phyloP scores from a whole-genome alignment of 1,284 basidiomycete species.

The Rhizoctonia solani region DNA sequence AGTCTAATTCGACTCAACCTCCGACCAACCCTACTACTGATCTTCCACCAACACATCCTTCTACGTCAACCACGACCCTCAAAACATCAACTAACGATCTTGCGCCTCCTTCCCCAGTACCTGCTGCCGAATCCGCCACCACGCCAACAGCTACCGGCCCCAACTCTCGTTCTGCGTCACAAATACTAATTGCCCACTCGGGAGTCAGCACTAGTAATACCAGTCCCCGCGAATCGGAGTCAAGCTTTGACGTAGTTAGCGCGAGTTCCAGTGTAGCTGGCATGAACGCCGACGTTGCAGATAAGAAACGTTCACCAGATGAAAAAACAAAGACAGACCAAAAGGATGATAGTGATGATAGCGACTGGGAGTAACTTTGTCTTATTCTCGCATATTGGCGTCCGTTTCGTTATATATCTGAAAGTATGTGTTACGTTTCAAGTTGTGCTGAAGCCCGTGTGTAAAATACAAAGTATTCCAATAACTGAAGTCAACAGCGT shows the following conservation, averaged over 20 bases:
- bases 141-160: conserved; percentile 22
- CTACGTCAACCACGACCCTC: conserved; percentile 21
- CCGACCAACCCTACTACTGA: conserved; percentile 51
- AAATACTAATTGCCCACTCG: conserved; percentile 17
- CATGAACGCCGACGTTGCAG: not conserved
- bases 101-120: conserved; percentile 1
- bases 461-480: not conserved
- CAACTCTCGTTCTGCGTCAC: conserved; percentile 13
- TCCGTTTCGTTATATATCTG: not conserved
- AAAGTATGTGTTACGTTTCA: not conserved
- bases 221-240: conserved; percentile 37
- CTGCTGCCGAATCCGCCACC: conserved; percentile 10
- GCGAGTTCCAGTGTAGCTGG: conserved; percentile 26
- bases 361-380: conserved; percentile 24
- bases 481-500: too few relatives aligned
- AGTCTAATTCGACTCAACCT: conserved; percentile 62
- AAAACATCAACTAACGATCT: conserved; percentile 14
- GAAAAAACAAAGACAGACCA: conserved; percentile 17
- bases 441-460: too few relatives aligned
- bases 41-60: conserved; percentile 26
- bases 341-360: conserved; percentile 32
- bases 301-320: conserved; percentile 1
- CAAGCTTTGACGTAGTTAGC: conserved; percentile 37
- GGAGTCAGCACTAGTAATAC: conserved; percentile 35
- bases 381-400: not conserved